These are phyloP conservation scores for Pseudomonodictys pantanalensis DNA, from an alignment of 495 filamentous ascomycete genomes.

Conservation along the genomic window DNA sequence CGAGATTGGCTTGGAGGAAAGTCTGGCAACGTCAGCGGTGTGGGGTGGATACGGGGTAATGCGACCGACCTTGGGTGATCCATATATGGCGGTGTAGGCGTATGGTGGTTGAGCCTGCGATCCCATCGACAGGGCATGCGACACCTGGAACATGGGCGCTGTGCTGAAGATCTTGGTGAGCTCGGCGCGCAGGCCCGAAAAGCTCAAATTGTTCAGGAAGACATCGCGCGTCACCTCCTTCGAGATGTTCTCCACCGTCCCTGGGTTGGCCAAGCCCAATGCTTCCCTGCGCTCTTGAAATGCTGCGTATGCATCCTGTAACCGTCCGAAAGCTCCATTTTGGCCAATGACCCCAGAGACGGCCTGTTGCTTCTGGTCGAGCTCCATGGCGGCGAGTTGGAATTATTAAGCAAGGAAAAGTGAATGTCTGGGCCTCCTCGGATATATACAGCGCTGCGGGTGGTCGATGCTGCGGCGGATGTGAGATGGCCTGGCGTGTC, in stretches of 20 bases:
- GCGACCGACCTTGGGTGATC: constrained; percentile 76
- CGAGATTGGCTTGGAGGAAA: constrained; percentile 92
- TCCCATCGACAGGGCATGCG: constrained; percentile 93
- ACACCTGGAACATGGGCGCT: constrained; percentile 91
- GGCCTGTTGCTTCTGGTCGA: constrained; percentile 15
- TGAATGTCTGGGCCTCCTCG: neutral
- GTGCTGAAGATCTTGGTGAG: constrained; percentile 92
- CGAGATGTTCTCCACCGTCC: constrained; percentile 84
- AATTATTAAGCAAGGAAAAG: neutral
- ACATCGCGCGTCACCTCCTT: constrained; percentile 94
- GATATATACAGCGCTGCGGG: neutral
- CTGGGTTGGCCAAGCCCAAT: constrained; percentile 87
- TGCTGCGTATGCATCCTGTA: constrained; percentile 74
- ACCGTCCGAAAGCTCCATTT: constrained; percentile 45
- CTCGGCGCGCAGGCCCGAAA: constrained; percentile 90
- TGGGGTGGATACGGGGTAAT: neutral
- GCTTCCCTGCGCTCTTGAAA: constrained; percentile 83
- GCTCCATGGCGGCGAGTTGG: constrained; percentile 20
- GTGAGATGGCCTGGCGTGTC: too few relatives aligned
- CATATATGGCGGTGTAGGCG: constrained; percentile 88
- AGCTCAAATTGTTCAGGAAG: constrained; percentile 90
- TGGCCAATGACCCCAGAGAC: constrained; percentile 62
- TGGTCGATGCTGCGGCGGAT: too few relatives aligned
- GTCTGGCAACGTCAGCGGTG: constrained; percentile 53
- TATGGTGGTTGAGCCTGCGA: constrained; percentile 84